phyloP scores from a whole-genome alignment of 441 rosid species.

The Melastoma candidum region DNA sequence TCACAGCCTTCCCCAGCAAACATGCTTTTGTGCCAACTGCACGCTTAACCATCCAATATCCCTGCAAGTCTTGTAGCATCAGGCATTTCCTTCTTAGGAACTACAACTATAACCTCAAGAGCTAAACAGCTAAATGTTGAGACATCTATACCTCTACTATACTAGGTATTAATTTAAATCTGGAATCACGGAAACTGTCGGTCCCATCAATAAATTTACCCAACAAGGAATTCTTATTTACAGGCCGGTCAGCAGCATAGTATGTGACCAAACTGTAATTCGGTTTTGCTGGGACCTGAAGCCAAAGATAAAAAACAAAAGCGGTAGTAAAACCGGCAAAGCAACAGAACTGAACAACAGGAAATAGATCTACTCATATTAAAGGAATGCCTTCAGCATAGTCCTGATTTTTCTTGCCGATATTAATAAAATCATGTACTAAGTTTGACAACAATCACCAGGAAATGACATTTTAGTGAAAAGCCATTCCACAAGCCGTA shows the following conservation, averaged over 20 bases:
- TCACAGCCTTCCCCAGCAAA: constrained; percentile 91
- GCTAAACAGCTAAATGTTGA: neutral
- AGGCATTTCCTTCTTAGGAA: too few relatives aligned
- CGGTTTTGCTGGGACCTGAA: constrained; percentile 85
- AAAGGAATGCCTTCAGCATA: too few relatives aligned
- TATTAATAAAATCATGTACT: too few relatives aligned
- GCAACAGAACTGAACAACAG: too few relatives aligned
- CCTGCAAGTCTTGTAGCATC: constrained; percentile 29
- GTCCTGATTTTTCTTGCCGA: too few relatives aligned
- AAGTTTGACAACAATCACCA: too few relatives aligned
- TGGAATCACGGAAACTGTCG: constrained; percentile 64
- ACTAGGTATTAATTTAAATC: constrained; percentile 86
- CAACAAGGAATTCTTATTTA: constrained; percentile 52
- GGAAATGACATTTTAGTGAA: too few relatives aligned
- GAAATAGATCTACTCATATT: too few relatives aligned
- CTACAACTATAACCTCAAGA: too few relatives aligned
- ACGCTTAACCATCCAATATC: constrained; percentile 96
- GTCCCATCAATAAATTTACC: constrained; percentile 73
- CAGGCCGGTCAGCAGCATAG: constrained; percentile 74
- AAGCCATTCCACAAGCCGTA: neutral
- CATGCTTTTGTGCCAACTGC: constrained; percentile 96
- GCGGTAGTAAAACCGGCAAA: too few relatives aligned
- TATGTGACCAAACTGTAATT: constrained; percentile 78
- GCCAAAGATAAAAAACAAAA: neutral
- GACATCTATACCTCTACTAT: constrained; percentile 47